A percentile compares a stretch with the other conserved stretches of the same genome.
phyloP scores from a whole-genome alignment of 495 filamentous ascomycete species.

The Aspergillus sclerotiicarbonarius region DNA sequence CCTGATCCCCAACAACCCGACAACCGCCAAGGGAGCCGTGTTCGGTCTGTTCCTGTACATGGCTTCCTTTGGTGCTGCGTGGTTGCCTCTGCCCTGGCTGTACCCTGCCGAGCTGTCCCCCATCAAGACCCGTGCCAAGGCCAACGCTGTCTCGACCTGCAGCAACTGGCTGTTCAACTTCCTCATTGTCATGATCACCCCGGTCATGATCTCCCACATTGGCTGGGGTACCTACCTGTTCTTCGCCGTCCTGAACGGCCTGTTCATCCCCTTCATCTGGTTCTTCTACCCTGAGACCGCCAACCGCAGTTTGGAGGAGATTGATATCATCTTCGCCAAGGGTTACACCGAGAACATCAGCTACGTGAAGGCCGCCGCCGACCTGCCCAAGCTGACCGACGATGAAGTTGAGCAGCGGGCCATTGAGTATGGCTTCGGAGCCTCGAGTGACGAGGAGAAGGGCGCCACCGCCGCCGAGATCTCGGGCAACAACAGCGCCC shows the following conservation, averaged over 20 bases:
- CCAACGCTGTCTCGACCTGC: conserved; percentile 73
- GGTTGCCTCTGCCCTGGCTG: conserved; percentile 58
- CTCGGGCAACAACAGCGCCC: conserved; percentile 10
- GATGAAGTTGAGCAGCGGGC: conserved; percentile 64
- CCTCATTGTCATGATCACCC: conserved; percentile 76
- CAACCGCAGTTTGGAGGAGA: conserved; percentile 70
- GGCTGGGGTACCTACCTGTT: conserved; percentile 77
- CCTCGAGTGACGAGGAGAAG: conserved; percentile 32
- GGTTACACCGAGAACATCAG: conserved; percentile 70
- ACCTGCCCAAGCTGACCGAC: conserved; percentile 64
- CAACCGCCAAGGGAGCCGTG: conserved; percentile 64
- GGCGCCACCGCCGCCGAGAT: conserved; percentile 12
- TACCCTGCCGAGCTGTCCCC: conserved; percentile 73
- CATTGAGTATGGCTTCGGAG: conserved; percentile 57
- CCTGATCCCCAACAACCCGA: conserved; percentile 56
- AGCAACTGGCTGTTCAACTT: conserved; percentile 84
- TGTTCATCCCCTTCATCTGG: conserved; percentile 71
- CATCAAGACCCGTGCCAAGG: conserved; percentile 70
- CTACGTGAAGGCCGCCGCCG: conserved; percentile 67
- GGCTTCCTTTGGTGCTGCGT: conserved; percentile 71
- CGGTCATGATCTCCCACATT: conserved; percentile 66
- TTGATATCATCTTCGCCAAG: conserved; percentile 80
- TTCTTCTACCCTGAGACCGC: conserved; percentile 78
- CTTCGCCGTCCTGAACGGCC: conserved; percentile 69
- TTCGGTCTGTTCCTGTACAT: conserved; percentile 81